Evolutionary conservation across 1,284 basidiomycete species (phyloP).

Genomic region (Schizophyllum commune): DNA sequence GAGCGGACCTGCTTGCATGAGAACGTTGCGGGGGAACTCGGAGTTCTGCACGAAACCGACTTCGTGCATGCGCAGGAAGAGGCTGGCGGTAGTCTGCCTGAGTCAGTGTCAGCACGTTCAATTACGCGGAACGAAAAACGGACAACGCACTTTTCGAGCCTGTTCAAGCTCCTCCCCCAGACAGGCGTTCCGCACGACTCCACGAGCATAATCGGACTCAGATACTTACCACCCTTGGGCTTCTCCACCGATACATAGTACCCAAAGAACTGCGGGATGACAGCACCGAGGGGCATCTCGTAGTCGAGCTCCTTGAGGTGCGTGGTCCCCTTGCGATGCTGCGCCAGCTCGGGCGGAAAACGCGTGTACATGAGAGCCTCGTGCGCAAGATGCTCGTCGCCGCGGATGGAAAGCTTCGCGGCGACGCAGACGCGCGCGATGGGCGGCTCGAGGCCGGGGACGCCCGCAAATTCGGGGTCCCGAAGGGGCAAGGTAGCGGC

Average conservation of each 20-base stretch:
- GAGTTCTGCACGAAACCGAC: constrained; percentile 11
- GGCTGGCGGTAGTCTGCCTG: background rate
- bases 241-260: constrained; percentile 33
- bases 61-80: constrained; percentile 8
- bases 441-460: constrained; percentile 14
- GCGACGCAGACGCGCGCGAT: constrained; percentile 24
- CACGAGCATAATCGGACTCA: constrained; percentile 40
- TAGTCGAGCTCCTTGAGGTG: background rate
- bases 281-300: constrained; percentile 36
- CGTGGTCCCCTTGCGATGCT: constrained; percentile 34
- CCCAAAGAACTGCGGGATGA: constrained; percentile 49
- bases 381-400: constrained; percentile 21
- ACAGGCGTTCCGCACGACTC: constrained; percentile 41
- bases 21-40: constrained; percentile 11
- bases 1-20: constrained; percentile 11
- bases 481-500: background rate
- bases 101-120: background rate
- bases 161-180: constrained; percentile 16
- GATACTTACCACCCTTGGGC: constrained; percentile 11
- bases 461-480: background rate
- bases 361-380: constrained; percentile 37
- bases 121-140: background rate
- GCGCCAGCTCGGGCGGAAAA: constrained; percentile 36
- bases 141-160: background rate
- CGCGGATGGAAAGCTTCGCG: constrained; percentile 22